Conservation (phyloP, 768 basidiomycete genomes). For the Suillus weaverae region DNA sequence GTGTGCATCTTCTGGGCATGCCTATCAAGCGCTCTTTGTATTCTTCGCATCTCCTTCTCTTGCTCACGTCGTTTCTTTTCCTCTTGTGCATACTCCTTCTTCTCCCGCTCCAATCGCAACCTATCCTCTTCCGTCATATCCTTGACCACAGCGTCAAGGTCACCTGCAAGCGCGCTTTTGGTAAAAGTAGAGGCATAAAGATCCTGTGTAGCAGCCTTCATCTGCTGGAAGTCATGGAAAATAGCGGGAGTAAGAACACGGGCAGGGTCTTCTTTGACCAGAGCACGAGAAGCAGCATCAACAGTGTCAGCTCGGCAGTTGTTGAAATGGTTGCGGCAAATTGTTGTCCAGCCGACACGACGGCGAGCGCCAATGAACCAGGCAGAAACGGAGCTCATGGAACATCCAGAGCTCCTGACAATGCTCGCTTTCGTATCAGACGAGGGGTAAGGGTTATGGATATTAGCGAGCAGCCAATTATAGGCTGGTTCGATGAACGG, state of each 20-base stretch:
- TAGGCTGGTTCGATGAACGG: slow-evolving; percentile 24
- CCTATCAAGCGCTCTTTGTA: slow-evolving; percentile 4
- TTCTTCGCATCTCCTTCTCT: slow-evolving; percentile 7
- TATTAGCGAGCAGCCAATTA: slow-evolving; percentile 44
- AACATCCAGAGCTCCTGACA: slow-evolving; percentile 22
- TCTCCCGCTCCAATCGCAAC: slow-evolving; percentile 7
- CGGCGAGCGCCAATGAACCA: slow-evolving; percentile 53
- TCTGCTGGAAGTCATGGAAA: slow-evolving; percentile 25
- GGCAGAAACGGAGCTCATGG: slow-evolving; percentile 34
- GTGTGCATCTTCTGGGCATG: not conserved
- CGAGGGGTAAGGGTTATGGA: slow-evolving; percentile 55
- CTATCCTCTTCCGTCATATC: slow-evolving; percentile 22
- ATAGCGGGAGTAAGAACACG: slow-evolving; percentile 13
- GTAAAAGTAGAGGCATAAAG: slow-evolving; percentile 30
- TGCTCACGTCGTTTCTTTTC: slow-evolving; percentile 5
- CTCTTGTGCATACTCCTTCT: slow-evolving; percentile 13
- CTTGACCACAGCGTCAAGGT: slow-evolving; percentile 31
- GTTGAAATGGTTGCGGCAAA: slow-evolving; percentile 33
- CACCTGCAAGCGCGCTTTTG: slow-evolving; percentile 30
- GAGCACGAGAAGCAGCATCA: slow-evolving; percentile 28
- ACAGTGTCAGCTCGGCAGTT: slow-evolving; percentile 24
- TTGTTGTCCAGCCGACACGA: slow-evolving; percentile 52
- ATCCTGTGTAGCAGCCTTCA: slow-evolving; percentile 29
- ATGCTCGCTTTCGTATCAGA: slow-evolving; percentile 30
- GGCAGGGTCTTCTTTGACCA: slow-evolving; percentile 18